Evolutionary conservation across 495 filamentous ascomycete species (phyloP), one percentile per base, ranked within the genome.

Genomic region (Aspergillus conjunctus): DNA sequence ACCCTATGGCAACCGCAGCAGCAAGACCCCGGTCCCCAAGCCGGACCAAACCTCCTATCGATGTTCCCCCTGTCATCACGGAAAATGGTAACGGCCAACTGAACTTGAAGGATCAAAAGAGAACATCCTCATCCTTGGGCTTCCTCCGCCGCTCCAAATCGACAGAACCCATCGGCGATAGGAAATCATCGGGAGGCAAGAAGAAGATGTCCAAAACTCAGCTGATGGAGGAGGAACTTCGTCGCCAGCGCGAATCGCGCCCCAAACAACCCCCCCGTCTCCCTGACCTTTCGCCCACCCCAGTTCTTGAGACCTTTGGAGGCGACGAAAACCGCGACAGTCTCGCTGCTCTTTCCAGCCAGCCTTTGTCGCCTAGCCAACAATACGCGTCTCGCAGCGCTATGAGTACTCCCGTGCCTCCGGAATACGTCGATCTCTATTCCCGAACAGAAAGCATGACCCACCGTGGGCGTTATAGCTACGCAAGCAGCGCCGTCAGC

Each of bases 391-490:
- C 67, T 34, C 62, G 59, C 45, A 69, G 59, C 48, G 56, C 64
- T 3, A 61, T 69, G 54, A 69, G 67, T 71, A 76, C 66, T 32
- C 65, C 77, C 65, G 62, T 74, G 78, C 55, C 83, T 81, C 56
- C 83, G 77, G 73, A 81, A 56, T 79, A 68, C 53, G 63, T 83
- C 37, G 91, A 96, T 68, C 89, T 91, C 20, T 93, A 93, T 72
- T 85, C 90, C 44, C 82, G 89, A 33, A 86, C 88, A 31, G 91
- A 92, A 75, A 98, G 94, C 81, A 97, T 98, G 91, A 92, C 95
- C 56, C 87, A 98, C 76, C 91, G 94, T 66, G 92, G 94, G 52
- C 90, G 94, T 49, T 96, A 97, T 75, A 97, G 93, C 75, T 97
- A 97, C 70, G 94, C 93, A 52, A 96, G 91, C 76, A 95, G 90